phyloP scores from a whole-genome alignment of 2,329 filamentous ascomycete species.

The Phialophora verrucosa region DNA sequence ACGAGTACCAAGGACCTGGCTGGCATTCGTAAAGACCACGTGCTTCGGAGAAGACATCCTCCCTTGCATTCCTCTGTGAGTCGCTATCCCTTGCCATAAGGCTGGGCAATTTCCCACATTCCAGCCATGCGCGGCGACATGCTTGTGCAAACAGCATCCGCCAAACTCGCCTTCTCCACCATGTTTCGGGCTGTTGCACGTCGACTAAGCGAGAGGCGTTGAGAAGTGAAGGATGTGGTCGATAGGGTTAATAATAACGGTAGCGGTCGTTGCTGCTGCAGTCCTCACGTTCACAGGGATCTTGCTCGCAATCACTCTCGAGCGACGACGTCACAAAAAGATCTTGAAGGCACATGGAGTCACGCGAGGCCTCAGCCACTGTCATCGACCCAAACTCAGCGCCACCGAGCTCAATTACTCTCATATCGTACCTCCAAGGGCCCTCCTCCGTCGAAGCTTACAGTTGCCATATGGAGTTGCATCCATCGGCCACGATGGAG shows the following conservation, averaged over 20 bases:
- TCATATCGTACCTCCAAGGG: slow-evolving; percentile 28
- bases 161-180: slow-evolving; percentile 17
- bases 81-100: slow-evolving; percentile 26
- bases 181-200: slow-evolving; percentile 18
- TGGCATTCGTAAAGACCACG: background rate
- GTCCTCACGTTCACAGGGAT: slow-evolving; percentile 27
- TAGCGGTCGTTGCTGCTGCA: slow-evolving; percentile 29
- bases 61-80: slow-evolving; percentile 12
- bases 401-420: slow-evolving; percentile 35
- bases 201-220: slow-evolving; percentile 5
- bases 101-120: slow-evolving; percentile 34
- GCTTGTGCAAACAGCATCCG: slow-evolving; percentile 13
- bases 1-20: background rate
- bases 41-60: slow-evolving; percentile 7
- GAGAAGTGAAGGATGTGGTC: slow-evolving; percentile 34
- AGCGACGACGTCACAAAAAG: slow-evolving; percentile 32
- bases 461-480: slow-evolving; percentile 27
- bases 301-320: slow-evolving; percentile 28
- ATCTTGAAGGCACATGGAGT: slow-evolving; percentile 27
- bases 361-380: slow-evolving; percentile 28
- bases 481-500: slow-evolving; percentile 12
- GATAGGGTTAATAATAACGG: slow-evolving; percentile 31
- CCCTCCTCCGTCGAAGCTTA: slow-evolving; percentile 30
- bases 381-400: slow-evolving; percentile 36
- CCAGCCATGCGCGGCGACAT: slow-evolving; percentile 10